Percentiles rank a stretch among this genome's conserved stretches.
phyloP scores from a whole-genome alignment of 2,329 filamentous ascomycete genomes.

The Sporothrix schenckii region DNA sequence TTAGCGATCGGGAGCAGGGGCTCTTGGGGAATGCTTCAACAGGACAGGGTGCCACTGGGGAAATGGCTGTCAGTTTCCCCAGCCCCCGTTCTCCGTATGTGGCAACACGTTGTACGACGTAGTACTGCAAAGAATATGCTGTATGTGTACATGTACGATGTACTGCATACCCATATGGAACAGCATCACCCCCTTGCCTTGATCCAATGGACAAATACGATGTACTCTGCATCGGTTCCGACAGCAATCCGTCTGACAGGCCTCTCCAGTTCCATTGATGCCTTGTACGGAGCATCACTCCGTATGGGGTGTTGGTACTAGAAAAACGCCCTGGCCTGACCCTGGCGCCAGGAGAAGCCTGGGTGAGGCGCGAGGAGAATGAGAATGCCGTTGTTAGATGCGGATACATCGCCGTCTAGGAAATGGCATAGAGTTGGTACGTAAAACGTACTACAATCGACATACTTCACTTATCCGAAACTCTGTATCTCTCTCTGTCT shows the following conservation, averaged over 20 bases:
- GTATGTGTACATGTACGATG: no score
- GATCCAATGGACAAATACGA: not conserved
- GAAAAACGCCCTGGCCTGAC: not conserved
- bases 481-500: not conserved
- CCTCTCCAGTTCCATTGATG: not conserved
- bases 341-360: no score
- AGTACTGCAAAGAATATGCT: not conserved
- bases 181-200: not conserved
- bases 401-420: not conserved
- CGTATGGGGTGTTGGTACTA: no score
- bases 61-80: not conserved
- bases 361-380: not conserved
- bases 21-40: not conserved
- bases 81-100: not conserved
- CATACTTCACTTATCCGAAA: no score
- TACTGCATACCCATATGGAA: no score
- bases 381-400: not conserved
- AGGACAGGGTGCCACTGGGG: not conserved
- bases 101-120: not conserved
- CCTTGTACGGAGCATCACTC: not conserved
- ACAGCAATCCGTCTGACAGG: constrained; percentile 6
- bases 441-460: not conserved
- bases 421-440: not conserved
- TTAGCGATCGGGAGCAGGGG: constrained; percentile 11
- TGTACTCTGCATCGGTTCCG: not conserved